Percentiles rank a stretch among this genome's conserved stretches.
Conservation (phyloP, 169 alveolate species). For the Cryptosporidium tyzzeri region DNA sequence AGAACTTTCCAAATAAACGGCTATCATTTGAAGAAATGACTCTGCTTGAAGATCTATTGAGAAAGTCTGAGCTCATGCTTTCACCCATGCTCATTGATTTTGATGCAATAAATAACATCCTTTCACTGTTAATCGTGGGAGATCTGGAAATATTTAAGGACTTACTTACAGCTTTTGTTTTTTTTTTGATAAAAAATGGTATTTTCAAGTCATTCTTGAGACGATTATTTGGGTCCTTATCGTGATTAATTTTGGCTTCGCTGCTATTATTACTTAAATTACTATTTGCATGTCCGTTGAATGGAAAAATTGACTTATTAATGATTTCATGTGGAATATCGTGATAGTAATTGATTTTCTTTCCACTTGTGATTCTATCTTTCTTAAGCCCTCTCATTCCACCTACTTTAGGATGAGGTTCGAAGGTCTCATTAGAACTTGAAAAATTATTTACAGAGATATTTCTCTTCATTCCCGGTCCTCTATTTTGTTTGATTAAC, state of each 20-base stretch:
- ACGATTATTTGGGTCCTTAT: neutral
- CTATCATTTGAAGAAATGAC: neutral
- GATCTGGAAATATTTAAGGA: neutral
- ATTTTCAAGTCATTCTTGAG: neutral
- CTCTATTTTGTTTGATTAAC: neutral
- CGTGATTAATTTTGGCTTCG: neutral
- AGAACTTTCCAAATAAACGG: neutral
- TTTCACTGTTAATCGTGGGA: neutral
- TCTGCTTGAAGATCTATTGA: neutral
- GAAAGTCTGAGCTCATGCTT: neutral
- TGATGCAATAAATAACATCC: neutral
- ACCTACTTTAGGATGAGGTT: neutral
- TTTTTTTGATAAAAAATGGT: neutral
- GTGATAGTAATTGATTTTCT: conserved; percentile 1
- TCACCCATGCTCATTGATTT: conserved; percentile 7
- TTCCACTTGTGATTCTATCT: neutral
- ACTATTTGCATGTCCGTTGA: neutral
- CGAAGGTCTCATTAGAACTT: neutral
- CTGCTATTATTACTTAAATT: neutral
- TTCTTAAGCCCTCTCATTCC: neutral
- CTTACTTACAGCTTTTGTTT: neutral
- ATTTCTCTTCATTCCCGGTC: neutral
- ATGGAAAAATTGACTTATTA: neutral
- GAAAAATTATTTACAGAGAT: neutral
- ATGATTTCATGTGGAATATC: conserved; percentile 4